Base-by-base conservation (phyloP, 2,329 filamentous ascomycete species). In the Alternaria gaisen region DNA sequence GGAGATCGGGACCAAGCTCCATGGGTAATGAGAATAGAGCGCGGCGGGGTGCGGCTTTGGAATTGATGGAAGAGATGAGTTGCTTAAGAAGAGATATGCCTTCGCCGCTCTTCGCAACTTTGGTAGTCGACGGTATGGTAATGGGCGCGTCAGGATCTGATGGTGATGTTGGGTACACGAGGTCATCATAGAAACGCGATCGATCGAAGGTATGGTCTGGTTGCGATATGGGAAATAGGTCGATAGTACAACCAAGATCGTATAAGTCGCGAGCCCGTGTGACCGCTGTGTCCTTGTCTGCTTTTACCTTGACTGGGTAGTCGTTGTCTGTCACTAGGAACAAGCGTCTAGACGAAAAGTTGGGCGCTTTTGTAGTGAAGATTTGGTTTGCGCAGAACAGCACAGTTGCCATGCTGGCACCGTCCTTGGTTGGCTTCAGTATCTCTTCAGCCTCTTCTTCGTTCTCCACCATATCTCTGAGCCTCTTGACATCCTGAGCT, bases 321-420 rank as follows among this genome's bases (percentile, higher is more conserved):
- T 98, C 95, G 66, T 97, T 92, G 77, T 98, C 93, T 0, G 95
- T 98, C 57, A 99, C 92, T 65, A 99, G 88, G 80, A 99, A 99
- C n/a, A 99, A 81, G 34, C 95, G 88, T 62, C 94, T 86, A 6
- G 94, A 98, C 4, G 92, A 90, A 77, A 98, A 98, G 73, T 97
- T 98, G 18, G 95, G 89, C 0, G 95, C 94, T 76, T 91, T 97
- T 3, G 92, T 97, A 1, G 94, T 97, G 76, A 99, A 97, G 53
- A 98, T 91, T 74, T 97, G 93, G 68, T 98, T 98, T 38, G 93
- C 94, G 70, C 94, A 97, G 75, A 97, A 97, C 1, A 99, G 84
- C 3, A 99, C 86, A 71, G 94, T 97, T 10, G 92, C 88, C 90
- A 99, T 97, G 34, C 89, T 88, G 0, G 91, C 89, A 1, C 85